phyloP scores from a whole-genome alignment of 1,139 yeast species.

The Yamadazyma spencermartinsiae region DNA sequence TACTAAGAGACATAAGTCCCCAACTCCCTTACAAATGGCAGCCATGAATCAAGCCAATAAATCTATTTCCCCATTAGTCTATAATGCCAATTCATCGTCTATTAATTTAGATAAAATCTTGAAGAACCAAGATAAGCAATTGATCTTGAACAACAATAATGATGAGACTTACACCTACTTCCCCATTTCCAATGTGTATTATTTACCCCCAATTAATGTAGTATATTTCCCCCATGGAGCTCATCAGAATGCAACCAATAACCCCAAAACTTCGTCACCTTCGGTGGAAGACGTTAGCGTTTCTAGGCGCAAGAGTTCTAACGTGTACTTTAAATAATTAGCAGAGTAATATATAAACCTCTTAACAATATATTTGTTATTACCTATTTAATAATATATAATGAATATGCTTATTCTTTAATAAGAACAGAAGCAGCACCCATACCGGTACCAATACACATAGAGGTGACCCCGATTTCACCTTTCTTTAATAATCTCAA shows the following conservation, averaged over 20 bases:
- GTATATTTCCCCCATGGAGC: constrained; percentile 63
- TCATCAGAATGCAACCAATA: constrained; percentile 26
- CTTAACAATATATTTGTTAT: not conserved
- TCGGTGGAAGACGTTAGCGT: constrained; percentile 12
- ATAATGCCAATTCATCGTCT: constrained; percentile 16
- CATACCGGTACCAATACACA: constrained; percentile 99
- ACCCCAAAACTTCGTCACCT: constrained; percentile 10
- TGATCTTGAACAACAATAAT: constrained; percentile 4
- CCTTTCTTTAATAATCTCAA: constrained; percentile 77
- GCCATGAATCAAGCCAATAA: constrained; percentile 9
- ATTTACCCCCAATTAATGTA: constrained; percentile 59
- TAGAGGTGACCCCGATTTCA: constrained; percentile 85
- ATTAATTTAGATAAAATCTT: constrained; percentile 16
- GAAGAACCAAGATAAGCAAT: constrained; percentile 5
- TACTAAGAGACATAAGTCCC: constrained; percentile 6
- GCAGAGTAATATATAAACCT: not conserved
- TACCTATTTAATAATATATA: constrained; percentile 5
- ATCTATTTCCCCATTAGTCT: constrained; percentile 12
- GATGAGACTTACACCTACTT: constrained; percentile 48
- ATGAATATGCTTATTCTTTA: constrained; percentile 38
- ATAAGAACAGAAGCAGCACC: constrained; percentile 91
- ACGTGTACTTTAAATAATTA: constrained; percentile 31
- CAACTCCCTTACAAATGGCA: constrained; percentile 8
- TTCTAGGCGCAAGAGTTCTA: constrained; percentile 27
- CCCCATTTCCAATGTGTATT: constrained; percentile 57